These are phyloP conservation scores for Epichloe gansuensis DNA, from an alignment of 2,329 filamentous ascomycete species.

Conservation along the genomic window DNA sequence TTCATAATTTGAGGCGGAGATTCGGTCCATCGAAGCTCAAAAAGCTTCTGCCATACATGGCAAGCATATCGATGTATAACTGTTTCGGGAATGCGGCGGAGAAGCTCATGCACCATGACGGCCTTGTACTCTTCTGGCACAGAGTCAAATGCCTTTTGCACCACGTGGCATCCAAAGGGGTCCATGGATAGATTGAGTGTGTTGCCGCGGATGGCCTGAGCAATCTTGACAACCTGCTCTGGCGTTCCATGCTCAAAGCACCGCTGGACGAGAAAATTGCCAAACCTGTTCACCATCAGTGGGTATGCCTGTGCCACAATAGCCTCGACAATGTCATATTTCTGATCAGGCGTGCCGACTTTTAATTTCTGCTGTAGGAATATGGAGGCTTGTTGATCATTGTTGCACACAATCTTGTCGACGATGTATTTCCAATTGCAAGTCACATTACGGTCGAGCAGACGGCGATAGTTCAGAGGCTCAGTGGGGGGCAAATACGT, in stretches of 20 bases:
- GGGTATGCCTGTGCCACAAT: conserved; percentile 92
- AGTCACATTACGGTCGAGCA: conserved; percentile 89
- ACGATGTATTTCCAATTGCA: conserved; percentile 99
- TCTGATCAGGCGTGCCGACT: conserved; percentile 86
- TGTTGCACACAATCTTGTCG: conserved; percentile 98
- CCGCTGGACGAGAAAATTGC: conserved; percentile 94
- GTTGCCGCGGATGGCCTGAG: conserved; percentile 84
- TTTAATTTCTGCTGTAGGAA: conserved; percentile 99
- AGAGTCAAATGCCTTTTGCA: conserved; percentile 97
- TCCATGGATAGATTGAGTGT: conserved; percentile 95
- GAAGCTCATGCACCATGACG: conserved; percentile 94
- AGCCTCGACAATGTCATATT: conserved; percentile 91
- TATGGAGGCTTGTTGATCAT: conserved; percentile 97
- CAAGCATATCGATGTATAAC: conserved; percentile 98
- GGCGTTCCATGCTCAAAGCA: conserved; percentile 97
- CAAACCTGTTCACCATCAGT: conserved; percentile 96
- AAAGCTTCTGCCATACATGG: conserved; percentile 99
- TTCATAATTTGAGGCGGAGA: conserved; percentile 97
- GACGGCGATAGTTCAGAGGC: conserved; percentile 87
- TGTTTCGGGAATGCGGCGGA: conserved; percentile 90
- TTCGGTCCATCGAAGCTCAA: conserved; percentile 90
- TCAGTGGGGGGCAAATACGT: conserved; percentile 86
- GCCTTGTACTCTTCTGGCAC: conserved; percentile 97
- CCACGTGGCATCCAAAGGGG: conserved; percentile 93
- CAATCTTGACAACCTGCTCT: conserved; percentile 90